Conservation (phyloP, 805 yeast species). For the Wickerhamomyces xylosicus region DNA sequence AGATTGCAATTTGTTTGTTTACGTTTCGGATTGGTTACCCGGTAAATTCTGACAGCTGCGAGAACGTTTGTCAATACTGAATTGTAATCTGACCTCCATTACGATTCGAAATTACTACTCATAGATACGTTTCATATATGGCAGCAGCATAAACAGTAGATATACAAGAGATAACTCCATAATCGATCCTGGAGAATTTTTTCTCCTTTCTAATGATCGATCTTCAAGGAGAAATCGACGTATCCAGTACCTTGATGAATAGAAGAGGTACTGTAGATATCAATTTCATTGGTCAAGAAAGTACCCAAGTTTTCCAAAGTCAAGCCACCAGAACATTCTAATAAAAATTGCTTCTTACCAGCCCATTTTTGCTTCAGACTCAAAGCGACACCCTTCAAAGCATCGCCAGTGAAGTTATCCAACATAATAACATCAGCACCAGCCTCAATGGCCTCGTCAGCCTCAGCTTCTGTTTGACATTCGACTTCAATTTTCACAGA, state of each 20-base stretch:
- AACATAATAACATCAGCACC: slow-evolving; percentile 96
- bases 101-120: no score
- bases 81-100: no score
- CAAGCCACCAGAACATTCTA: slow-evolving; percentile 92
- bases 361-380: slow-evolving; percentile 49
- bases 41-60: no score
- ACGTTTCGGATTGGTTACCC: no score
- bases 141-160: not conserved
- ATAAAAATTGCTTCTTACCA: slow-evolving; percentile 39
- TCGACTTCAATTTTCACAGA: slow-evolving; percentile 89
- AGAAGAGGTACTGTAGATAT: slow-evolving; percentile 82
- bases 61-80: no score
- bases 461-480: slow-evolving; percentile 76
- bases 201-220: slow-evolving; percentile 25
- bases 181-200: not conserved
- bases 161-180: not conserved
- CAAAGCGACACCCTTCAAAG: slow-evolving; percentile 52
- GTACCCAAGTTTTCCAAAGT: slow-evolving; percentile 53
- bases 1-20: no score
- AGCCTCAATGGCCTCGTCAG: slow-evolving; percentile 84
- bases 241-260: slow-evolving; percentile 87
- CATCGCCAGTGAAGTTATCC: slow-evolving; percentile 72
- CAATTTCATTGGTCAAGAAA: slow-evolving; percentile 71
- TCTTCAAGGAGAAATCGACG: slow-evolving; percentile 78
- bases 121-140: not conserved